phyloP scores from a whole-genome alignment of 306 rosid genomes.

The Fragaria nilgerrensis region DNA sequence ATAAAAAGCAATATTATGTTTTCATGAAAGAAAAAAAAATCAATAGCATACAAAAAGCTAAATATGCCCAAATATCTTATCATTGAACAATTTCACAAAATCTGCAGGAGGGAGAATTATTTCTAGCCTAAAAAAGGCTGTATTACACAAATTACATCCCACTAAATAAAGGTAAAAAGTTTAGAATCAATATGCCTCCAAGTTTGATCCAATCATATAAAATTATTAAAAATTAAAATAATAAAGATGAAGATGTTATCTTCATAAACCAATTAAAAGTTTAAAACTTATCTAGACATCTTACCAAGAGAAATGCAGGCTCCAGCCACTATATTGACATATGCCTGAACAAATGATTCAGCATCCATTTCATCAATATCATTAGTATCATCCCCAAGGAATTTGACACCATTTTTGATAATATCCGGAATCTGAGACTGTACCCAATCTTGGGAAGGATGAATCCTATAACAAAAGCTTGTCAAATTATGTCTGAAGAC shows the following conservation, averaged over 20 bases:
- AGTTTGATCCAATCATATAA: neutral
- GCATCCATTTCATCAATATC: constrained; percentile 80
- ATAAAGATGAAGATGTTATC: neutral
- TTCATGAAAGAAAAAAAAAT: neutral
- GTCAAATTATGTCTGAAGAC: constrained; percentile 29
- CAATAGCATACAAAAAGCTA: neutral
- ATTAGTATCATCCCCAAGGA: constrained; percentile 58
- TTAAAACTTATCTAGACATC: constrained; percentile 9
- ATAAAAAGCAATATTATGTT: neutral
- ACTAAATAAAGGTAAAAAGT: neutral
- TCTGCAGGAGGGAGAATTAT: neutral
- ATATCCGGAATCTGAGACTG: constrained; percentile 88
- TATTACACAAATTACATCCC: neutral
- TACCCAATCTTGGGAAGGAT: constrained; percentile 90
- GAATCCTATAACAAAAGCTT: constrained; percentile 54
- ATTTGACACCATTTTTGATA: constrained; percentile 57
- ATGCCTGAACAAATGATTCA: constrained; percentile 89
- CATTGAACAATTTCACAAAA: neutral
- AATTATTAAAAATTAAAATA: no score
- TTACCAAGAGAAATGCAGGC: constrained; percentile 94
- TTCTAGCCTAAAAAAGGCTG: neutral
- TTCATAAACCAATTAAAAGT: neutral
- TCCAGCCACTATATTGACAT: constrained; percentile 89
- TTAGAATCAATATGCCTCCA: neutral
- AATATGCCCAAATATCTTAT: neutral